Evolutionary conservation across 2,329 filamentous ascomycete species (phyloP).

Genomic region (Botrytis elliptica): DNA sequence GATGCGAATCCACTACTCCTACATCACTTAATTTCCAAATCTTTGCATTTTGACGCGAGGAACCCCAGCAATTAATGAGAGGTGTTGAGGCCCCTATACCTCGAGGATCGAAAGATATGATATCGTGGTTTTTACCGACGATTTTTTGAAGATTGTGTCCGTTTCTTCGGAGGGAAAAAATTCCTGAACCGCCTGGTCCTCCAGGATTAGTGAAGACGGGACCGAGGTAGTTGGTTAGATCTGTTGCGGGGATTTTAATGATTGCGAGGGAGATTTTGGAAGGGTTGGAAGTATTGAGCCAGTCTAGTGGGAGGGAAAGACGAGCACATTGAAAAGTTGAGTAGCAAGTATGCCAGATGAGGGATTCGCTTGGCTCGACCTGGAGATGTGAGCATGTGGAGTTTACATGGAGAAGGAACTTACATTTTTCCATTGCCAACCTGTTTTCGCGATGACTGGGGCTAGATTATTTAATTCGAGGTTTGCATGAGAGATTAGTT

Average conservation of each 20-base stretch:
- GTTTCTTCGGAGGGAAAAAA: conserved; percentile 27
- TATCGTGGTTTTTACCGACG: conserved; percentile 47
- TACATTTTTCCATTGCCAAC: conserved; percentile 7
- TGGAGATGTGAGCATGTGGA: background rate
- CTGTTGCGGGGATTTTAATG: conserved; percentile 29
- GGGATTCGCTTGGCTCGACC: conserved; percentile 13
- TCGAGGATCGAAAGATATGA: conserved; percentile 53
- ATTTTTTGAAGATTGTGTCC: conserved; percentile 44
- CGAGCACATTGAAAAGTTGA: conserved; percentile 32
- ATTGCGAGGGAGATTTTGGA: conserved; percentile 27
- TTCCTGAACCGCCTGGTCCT: conserved; percentile 51
- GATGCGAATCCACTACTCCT: conserved; percentile 47
- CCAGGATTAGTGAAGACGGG: conserved; percentile 33
- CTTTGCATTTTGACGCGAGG: conserved; percentile 43
- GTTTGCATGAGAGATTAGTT: background rate
- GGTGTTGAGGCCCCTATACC: conserved; percentile 50
- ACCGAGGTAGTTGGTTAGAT: conserved; percentile 27
- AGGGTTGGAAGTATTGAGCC: conserved; percentile 28
- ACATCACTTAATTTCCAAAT: conserved; percentile 49
- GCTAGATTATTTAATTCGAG: background rate
- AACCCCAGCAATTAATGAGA: conserved; percentile 49
- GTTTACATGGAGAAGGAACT: background rate
- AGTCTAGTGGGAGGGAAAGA: conserved; percentile 34
- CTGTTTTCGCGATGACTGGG: background rate
- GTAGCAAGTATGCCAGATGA: conserved; percentile 34